phyloP scores from a whole-genome alignment of 805 yeast genomes.

The Wickerhamomyces queroliae region DNA sequence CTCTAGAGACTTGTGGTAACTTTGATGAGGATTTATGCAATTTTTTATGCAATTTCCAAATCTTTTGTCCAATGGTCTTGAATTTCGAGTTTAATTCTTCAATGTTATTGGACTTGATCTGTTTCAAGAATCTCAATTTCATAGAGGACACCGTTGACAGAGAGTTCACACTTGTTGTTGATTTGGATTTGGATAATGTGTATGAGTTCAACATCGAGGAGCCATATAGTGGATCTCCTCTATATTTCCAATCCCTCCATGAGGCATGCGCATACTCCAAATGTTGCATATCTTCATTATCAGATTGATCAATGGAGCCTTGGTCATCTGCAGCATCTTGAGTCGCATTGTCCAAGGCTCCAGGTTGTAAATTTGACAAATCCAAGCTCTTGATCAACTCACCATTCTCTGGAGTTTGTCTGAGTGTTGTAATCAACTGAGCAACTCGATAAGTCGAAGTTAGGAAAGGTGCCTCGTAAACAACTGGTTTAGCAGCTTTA shows the following conservation, averaged over 20 bases:
- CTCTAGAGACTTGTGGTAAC: slow-evolving; percentile 3
- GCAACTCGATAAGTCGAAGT: slow-evolving; percentile 75
- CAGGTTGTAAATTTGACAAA: slow-evolving; percentile 42
- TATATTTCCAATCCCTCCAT: slow-evolving; percentile 90
- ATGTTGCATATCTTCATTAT: slow-evolving; percentile 8
- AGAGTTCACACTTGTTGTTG: slow-evolving; percentile 17
- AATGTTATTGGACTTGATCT: slow-evolving; percentile 3
- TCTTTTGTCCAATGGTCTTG: background rate
- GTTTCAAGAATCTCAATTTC: slow-evolving; percentile 7
- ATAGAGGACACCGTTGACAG: slow-evolving; percentile 12
- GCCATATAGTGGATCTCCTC: slow-evolving; percentile 63
- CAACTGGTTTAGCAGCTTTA: slow-evolving; percentile 41
- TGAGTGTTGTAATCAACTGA: slow-evolving; percentile 68
- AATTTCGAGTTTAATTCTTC: slow-evolving; percentile 6
- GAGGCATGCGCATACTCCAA: slow-evolving; percentile 52
- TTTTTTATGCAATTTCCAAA: background rate
- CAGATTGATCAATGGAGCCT: slow-evolving; percentile 5
- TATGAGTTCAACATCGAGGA: slow-evolving; percentile 28
- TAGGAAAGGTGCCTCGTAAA: slow-evolving; percentile 51
- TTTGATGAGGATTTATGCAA: background rate
- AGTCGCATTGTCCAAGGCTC: slow-evolving; percentile 24
- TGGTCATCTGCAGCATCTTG: slow-evolving; percentile 9
- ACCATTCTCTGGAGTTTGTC: slow-evolving; percentile 52
- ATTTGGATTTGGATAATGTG: slow-evolving; percentile 19
- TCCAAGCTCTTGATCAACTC: slow-evolving; percentile 50